phyloP scores from a whole-genome alignment of 768 basidiomycete species.

The Lentinus tigrinus region DNA sequence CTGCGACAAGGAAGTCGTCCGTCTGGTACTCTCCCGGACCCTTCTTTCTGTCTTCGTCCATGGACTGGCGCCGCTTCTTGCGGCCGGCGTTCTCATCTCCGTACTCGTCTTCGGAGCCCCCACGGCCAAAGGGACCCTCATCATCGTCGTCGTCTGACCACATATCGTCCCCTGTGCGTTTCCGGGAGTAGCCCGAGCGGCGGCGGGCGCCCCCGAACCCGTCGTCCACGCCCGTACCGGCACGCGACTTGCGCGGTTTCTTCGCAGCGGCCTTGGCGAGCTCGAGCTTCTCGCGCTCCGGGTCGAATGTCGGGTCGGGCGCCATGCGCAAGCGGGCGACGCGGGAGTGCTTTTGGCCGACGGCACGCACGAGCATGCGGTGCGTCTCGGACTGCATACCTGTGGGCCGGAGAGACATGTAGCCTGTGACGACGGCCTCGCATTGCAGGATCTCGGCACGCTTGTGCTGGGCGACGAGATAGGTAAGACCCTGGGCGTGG shows the following conservation, averaged over 20 bases:
- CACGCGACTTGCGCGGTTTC: conserved; percentile 60
- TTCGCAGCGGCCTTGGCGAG: conserved; percentile 60
- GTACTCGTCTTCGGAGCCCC: conserved; percentile 42
- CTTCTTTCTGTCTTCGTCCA: conserved; percentile 40
- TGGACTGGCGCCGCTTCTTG: conserved; percentile 32
- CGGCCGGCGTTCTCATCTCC: conserved; percentile 52
- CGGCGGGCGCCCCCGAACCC: conserved; percentile 48
- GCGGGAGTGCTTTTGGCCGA: conserved; percentile 83
- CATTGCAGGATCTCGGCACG: conserved; percentile 83
- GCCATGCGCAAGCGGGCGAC: conserved; percentile 77
- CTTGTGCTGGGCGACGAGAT: conserved; percentile 88
- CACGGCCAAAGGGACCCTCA: conserved; percentile 27
- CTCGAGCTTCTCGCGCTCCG: conserved; percentile 72
- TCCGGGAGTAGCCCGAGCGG: conserved; percentile 38
- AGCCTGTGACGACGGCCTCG: conserved; percentile 79
- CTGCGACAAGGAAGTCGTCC: conserved; percentile 84
- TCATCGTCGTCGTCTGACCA: conserved; percentile 70
- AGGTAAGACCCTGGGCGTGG: conserved; percentile 77
- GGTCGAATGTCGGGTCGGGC: conserved; percentile 74
- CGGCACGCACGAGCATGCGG: conserved; percentile 82
- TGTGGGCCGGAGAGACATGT: conserved; percentile 81
- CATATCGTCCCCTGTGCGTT: conserved; percentile 44
- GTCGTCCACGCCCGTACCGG: conserved; percentile 47
- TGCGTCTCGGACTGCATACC: conserved; percentile 91
- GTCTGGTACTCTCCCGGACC: conserved; percentile 73